Percentiles rank a stretch among this genome's conserved stretches.
phyloP scores from a whole-genome alignment of 2,329 filamentous ascomycete genomes.

The Trichoderma sp. region DNA sequence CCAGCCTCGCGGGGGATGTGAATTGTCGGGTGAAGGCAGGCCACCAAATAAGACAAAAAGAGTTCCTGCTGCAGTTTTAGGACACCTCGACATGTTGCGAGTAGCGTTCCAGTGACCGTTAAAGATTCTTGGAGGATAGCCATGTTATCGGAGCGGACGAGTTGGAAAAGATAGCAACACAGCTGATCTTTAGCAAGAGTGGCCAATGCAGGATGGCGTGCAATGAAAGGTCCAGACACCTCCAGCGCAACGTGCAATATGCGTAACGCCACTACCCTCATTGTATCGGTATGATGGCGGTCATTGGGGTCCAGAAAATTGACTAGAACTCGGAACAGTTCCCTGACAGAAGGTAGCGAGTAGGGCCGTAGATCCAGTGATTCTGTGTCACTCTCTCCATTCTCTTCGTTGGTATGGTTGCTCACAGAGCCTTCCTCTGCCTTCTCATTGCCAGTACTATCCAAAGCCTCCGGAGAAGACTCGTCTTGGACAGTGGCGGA shows the following conservation, averaged over 20 bases:
- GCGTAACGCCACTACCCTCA: constrained; percentile 94
- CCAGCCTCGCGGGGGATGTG: constrained; percentile 88
- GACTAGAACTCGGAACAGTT: constrained; percentile 90
- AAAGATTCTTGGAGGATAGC: constrained; percentile 90
- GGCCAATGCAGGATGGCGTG: constrained; percentile 85
- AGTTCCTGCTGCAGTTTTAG: constrained; percentile 96
- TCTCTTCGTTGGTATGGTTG: constrained; percentile 36
- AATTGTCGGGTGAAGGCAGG: constrained; percentile 89
- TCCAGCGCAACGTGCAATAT: constrained; percentile 98
- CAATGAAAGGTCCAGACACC: constrained; percentile 92
- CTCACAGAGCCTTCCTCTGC: constrained; percentile 22
- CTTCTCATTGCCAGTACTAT: neutral
- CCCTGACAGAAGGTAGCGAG: constrained; percentile 88
- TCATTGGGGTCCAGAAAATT: constrained; percentile 94
- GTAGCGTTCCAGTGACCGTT: constrained; percentile 84
- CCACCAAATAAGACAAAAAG: constrained; percentile 90
- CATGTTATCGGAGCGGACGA: constrained; percentile 95
- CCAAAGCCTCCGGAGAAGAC: neutral
- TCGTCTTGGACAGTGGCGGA: constrained; percentile 20
- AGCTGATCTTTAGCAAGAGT: constrained; percentile 88
- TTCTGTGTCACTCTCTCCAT: constrained; percentile 46
- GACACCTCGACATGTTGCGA: constrained; percentile 86
- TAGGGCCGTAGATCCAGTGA: constrained; percentile 76
- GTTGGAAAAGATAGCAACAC: constrained; percentile 92
- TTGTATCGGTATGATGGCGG: constrained; percentile 86